These are phyloP conservation scores for Themeda triandra DNA, from an alignment of 176 grass and related monocot genomes.

Conservation along the genomic window DNA sequence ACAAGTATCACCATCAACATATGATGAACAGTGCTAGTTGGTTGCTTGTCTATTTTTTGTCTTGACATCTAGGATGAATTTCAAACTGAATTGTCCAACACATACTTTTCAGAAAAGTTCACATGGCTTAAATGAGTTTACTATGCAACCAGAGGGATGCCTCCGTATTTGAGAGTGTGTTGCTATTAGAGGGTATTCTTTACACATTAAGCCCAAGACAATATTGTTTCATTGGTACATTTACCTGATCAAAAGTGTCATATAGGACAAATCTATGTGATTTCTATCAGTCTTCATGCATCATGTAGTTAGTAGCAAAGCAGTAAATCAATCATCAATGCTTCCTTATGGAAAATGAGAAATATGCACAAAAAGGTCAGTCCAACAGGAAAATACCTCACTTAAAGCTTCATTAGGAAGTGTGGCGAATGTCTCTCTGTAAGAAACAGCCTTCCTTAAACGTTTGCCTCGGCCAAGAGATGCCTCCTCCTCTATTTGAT, in stretches of 20 bases:
- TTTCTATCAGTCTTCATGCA: slow-evolving; percentile 4
- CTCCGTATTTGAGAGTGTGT: background rate
- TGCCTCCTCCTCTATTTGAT: slow-evolving; percentile 94
- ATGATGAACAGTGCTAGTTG: background rate
- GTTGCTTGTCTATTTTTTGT: background rate
- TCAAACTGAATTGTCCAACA: background rate
- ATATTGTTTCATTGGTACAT: background rate
- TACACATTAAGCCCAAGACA: background rate
- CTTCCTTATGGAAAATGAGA: background rate
- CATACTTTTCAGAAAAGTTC: background rate
- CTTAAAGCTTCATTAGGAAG: slow-evolving; percentile 92
- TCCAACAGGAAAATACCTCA: slow-evolving; percentile 57
- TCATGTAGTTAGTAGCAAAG: slow-evolving; percentile 4
- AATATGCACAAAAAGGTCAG: background rate
- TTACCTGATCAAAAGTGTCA: background rate
- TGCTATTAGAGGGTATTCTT: background rate
- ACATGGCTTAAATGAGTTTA: background rate
- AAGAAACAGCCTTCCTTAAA: slow-evolving; percentile 94
- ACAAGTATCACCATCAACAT: background rate
- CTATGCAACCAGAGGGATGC: background rate
- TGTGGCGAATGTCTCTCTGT: slow-evolving; percentile 90
- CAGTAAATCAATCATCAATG: slow-evolving; percentile 3
- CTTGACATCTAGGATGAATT: background rate
- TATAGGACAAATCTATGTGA: background rate
- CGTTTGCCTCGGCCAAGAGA: slow-evolving; percentile 93